Conservation (phyloP, 73 alveolate species). For the Stentor roeselii region DNA sequence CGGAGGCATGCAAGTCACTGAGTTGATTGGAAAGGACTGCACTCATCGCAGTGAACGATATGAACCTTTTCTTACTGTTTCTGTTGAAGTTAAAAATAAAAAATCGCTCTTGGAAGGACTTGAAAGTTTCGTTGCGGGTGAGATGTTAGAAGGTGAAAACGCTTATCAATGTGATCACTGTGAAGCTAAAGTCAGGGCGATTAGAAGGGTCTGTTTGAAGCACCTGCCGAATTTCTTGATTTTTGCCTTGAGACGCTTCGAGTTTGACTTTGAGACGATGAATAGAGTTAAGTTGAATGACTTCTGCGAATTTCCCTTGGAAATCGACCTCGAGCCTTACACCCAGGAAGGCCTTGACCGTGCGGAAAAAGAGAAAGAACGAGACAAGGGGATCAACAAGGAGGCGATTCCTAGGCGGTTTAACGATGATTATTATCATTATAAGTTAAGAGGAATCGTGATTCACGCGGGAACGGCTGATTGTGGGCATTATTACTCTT, state of each 20-base stretch:
- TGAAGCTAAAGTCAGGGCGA: conserved; percentile 87
- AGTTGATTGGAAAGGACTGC: conserved; percentile 79
- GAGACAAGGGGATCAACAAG: conserved; percentile 32
- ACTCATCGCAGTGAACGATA: conserved; percentile 85
- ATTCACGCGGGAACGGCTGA: conserved; percentile 97
- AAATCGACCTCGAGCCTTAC: conserved; percentile 89
- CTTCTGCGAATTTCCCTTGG: conserved; percentile 94
- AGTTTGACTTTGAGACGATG: conserved; percentile 91
- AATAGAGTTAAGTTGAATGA: conserved; percentile 89
- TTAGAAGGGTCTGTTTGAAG: conserved; percentile 86
- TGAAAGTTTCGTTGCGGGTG: conserved; percentile 90
- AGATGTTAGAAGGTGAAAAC: conserved; percentile 94
- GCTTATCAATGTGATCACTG: conserved; percentile 94
- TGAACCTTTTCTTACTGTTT: conserved; percentile 42
- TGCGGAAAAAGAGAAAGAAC: conserved; percentile 67
- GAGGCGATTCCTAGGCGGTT: conserved; percentile 38
- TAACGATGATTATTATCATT: conserved; percentile 78
- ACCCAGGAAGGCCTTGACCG: conserved; percentile 90
- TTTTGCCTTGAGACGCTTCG: conserved; percentile 91
- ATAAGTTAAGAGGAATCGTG: conserved; percentile 85
- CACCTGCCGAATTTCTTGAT: conserved; percentile 87
- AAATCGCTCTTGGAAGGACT: conserved; percentile 84
- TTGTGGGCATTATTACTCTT: conserved; percentile 97
- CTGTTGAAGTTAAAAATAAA: conserved; percentile 53
- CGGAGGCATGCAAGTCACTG: conserved; percentile 90